These are phyloP conservation scores for Zymoseptoria passerinii DNA, from an alignment of 2,329 filamentous ascomycete species.

Conservation along the genomic window DNA sequence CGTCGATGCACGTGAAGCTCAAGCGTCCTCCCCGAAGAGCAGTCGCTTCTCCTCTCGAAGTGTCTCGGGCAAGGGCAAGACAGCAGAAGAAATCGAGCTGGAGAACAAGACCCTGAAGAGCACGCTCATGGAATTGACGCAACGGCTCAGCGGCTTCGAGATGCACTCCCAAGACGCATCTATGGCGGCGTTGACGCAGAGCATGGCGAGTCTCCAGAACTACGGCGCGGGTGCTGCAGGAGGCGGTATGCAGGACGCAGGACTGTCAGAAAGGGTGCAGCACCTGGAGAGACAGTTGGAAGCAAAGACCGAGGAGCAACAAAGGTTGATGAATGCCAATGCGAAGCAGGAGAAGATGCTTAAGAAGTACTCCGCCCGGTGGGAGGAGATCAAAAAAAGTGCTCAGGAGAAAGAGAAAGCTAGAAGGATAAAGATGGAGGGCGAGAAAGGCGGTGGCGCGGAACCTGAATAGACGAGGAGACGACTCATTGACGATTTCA, in stretches of 20 bases:
- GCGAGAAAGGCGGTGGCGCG: background rate
- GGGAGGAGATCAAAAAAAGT: slow-evolving; percentile 61
- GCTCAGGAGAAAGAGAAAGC: slow-evolving; percentile 33
- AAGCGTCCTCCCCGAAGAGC: slow-evolving; percentile 31
- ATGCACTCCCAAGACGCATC: slow-evolving; percentile 75
- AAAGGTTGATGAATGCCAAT: slow-evolving; percentile 52
- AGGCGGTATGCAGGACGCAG: slow-evolving; percentile 50
- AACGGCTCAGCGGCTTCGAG: slow-evolving; percentile 86
- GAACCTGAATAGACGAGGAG: background rate
- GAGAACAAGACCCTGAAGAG: slow-evolving; percentile 83
- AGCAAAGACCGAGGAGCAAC: slow-evolving; percentile 50
- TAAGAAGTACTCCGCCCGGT: slow-evolving; percentile 57
- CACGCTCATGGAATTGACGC: slow-evolving; percentile 76
- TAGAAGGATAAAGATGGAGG: slow-evolving; percentile 6
- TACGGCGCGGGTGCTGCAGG: slow-evolving; percentile 3
- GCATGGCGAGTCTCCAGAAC: slow-evolving; percentile 47
- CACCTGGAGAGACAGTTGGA: slow-evolving; percentile 57
- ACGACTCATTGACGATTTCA: background rate
- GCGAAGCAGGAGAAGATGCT: slow-evolving; percentile 56
- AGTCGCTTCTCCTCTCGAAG: slow-evolving; percentile 33
- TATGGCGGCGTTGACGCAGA: slow-evolving; percentile 71
- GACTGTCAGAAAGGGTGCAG: slow-evolving; percentile 31
- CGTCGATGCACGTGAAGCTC: slow-evolving; percentile 73
- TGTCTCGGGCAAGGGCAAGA: slow-evolving; percentile 46
- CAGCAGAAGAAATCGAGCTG: slow-evolving; percentile 76